Evolutionary conservation across 495 filamentous ascomycete species (phyloP).

Genomic region (Aspergillus campestris): DNA sequence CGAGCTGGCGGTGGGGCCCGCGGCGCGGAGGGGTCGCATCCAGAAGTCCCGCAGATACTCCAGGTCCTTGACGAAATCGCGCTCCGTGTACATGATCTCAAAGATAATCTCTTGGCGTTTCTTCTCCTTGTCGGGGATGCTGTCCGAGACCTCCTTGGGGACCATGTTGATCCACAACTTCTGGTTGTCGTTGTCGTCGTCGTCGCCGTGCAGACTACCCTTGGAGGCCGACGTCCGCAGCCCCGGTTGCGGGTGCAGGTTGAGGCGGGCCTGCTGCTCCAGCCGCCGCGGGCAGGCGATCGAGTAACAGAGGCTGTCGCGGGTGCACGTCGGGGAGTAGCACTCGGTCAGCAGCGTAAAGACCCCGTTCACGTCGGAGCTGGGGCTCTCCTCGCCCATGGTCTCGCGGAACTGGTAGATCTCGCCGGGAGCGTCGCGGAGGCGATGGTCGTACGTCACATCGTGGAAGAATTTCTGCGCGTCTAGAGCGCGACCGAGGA

Average conservation of each 20-base stretch:
- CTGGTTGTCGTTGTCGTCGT: conserved; percentile 85
- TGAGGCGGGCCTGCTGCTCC: conserved; percentile 89
- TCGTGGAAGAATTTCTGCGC: conserved; percentile 99
- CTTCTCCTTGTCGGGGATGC: conserved; percentile 82
- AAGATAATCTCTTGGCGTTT: conserved; percentile 98
- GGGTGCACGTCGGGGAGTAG: conserved; percentile 95
- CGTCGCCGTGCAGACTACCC: conserved; percentile 71
- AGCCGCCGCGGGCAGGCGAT: conserved; percentile 93
- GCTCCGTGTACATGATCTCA: conserved; percentile 97
- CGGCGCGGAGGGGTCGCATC: conserved; percentile 81
- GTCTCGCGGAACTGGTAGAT: conserved; percentile 97
- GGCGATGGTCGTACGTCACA: conserved; percentile 93
- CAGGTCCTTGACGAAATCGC: conserved; percentile 98
- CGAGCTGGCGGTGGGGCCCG: conserved; percentile 56
- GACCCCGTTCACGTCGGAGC: conserved; percentile 86
- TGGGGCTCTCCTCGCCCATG: conserved; percentile 71
- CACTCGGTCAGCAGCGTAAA: conserved; percentile 95
- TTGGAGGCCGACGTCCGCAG: conserved; percentile 74
- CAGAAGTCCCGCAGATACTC: conserved; percentile 98
- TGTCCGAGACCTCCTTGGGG: conserved; percentile 86
- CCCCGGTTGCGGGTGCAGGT: conserved; percentile 83
- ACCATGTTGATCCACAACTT: conserved; percentile 99
- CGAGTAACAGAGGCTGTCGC: conserved; percentile 92
- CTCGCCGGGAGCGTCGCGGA: conserved; percentile 83
- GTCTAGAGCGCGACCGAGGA: conserved; percentile 89